A percentile compares a stretch with the other conserved stretches of the same genome.
Evolutionary conservation across 371 early-diverging fungal species (phyloP).

Genomic region (Apophysomyces trapeziformis): DNA sequence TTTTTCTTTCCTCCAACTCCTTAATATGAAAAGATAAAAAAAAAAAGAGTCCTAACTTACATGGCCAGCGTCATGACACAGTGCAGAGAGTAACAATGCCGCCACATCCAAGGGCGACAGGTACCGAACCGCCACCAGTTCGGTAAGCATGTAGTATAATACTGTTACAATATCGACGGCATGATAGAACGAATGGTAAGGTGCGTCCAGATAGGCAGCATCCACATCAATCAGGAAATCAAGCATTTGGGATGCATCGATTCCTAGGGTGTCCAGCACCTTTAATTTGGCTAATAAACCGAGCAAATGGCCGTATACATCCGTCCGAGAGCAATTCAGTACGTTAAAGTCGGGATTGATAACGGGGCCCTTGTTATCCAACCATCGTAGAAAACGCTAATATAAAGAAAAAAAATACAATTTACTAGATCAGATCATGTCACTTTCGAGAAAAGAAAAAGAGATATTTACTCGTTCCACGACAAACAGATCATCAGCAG

Average conservation of each 20-base stretch:
- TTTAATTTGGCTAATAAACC: constrained; percentile 65
- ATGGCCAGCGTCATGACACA: constrained; percentile 83
- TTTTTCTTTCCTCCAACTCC: background rate
- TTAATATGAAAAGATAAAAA: background rate
- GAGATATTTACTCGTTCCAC: constrained; percentile 18
- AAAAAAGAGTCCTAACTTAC: constrained; percentile 44
- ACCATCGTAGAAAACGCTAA: constrained; percentile 17
- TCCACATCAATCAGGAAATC: constrained; percentile 81
- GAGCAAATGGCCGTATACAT: constrained; percentile 68
- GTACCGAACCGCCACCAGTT: constrained; percentile 62
- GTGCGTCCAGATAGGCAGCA: constrained; percentile 66
- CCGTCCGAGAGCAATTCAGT: constrained; percentile 58
- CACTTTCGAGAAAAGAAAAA: background rate
- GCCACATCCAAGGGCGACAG: constrained; percentile 66
- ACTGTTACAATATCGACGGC: constrained; percentile 82
- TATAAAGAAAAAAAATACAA: background rate
- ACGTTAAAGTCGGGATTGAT: constrained; percentile 63
- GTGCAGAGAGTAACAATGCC: constrained; percentile 69
- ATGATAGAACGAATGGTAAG: constrained; percentile 87
- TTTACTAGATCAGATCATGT: background rate
- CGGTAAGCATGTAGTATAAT: constrained; percentile 68
- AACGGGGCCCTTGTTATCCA: constrained; percentile 9
- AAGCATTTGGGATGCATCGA: constrained; percentile 60
- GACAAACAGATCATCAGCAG: constrained; percentile 19
- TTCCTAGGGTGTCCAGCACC: constrained; percentile 53